These are phyloP conservation scores for Ochromonas danica DNA, from an alignment of 108 stramenopile genomes.

Conservation along the genomic window DNA sequence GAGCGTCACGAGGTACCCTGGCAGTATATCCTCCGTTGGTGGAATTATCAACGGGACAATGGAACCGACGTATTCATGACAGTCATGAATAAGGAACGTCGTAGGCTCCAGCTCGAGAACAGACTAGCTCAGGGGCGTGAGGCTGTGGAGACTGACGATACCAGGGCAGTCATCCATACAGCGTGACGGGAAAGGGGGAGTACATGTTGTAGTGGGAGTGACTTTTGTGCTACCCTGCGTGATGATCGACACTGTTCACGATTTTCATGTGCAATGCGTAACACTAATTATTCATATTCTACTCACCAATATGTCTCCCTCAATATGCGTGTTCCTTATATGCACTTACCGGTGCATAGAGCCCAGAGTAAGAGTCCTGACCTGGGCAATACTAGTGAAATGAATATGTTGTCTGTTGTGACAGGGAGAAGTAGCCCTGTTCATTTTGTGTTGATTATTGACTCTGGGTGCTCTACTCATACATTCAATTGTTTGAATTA, in stretches of 20 bases:
- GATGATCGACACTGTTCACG: conserved; percentile 14
- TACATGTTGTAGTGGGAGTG: conserved; percentile 15
- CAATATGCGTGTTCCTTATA: conserved; percentile 16
- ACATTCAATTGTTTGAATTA: not conserved
- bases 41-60: conserved; percentile 15
- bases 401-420: conserved; percentile 10
- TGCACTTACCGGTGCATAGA: conserved; percentile 4
- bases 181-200: conserved; percentile 12
- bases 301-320: conserved; percentile 15
- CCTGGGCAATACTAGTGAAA: conserved; percentile 1
- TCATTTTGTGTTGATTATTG: conserved; percentile 17
- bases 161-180: conserved; percentile 13
- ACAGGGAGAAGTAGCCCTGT: conserved; percentile 9
- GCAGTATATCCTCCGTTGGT: conserved; percentile 14
- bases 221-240: conserved; percentile 14
- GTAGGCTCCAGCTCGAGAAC: conserved; percentile 13
- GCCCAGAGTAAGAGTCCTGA: conserved; percentile 1
- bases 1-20: conserved; percentile 4
- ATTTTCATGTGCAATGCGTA: conserved; percentile 16
- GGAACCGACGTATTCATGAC: conserved; percentile 14
- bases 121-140: not conserved
- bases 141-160: conserved; percentile 13
- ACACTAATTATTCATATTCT: conserved; percentile 17
- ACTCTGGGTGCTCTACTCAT: not conserved
- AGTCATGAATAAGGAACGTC: conserved; percentile 15